Percentiles rank a stretch among this genome's conserved stretches.
Evolutionary conservation across 495 filamentous ascomycete genomes (phyloP).

Genomic region (Friedmanniomyces simplex): DNA sequence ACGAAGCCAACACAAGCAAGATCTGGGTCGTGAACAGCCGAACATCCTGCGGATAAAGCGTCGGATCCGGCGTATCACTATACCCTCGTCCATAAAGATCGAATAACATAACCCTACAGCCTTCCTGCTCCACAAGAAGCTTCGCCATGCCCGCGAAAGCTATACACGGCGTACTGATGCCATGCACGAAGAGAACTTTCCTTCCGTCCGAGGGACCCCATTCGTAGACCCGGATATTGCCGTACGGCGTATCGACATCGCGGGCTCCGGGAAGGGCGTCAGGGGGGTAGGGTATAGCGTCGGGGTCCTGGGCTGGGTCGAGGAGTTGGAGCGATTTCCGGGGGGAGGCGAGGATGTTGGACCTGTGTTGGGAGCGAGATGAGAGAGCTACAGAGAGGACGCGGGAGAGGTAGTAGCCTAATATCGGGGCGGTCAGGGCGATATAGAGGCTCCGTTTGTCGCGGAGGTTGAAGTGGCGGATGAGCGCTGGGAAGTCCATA

Average conservation of each 20-base stretch:
- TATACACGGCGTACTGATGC: conserved; percentile 74
- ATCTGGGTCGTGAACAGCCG: conserved; percentile 69
- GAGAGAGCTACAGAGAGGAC: not conserved
- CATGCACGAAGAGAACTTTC: conserved; percentile 76
- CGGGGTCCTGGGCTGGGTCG: conserved; percentile 35
- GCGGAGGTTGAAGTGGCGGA: not conserved
- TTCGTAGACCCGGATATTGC: conserved; percentile 75
- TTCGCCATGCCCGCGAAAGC: conserved; percentile 58
- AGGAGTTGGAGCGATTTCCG: conserved; percentile 37
- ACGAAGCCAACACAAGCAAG: conserved; percentile 55
- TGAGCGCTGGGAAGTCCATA: not conserved
- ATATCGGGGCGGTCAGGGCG: not conserved
- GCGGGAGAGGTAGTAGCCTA: not conserved
- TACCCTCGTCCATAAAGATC: conserved; percentile 75
- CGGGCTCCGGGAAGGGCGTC: conserved; percentile 63
- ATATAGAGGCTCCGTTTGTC: not conserved
- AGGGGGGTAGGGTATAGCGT: conserved; percentile 57
- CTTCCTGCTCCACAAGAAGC: conserved; percentile 52
- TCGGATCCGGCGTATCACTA: conserved; percentile 54
- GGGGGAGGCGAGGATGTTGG: conserved; percentile 38
- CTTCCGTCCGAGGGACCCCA: conserved; percentile 72
- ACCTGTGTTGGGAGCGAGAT: not conserved
- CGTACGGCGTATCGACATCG: conserved; percentile 68
- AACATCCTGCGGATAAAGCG: conserved; percentile 50
- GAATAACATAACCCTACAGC: conserved; percentile 76